Percentiles rank a stretch among this genome's conserved stretches.
These are phyloP conservation scores for Globisporangium paddicum DNA, from an alignment of 352 stramenopile species.

Conservation along the genomic window DNA sequence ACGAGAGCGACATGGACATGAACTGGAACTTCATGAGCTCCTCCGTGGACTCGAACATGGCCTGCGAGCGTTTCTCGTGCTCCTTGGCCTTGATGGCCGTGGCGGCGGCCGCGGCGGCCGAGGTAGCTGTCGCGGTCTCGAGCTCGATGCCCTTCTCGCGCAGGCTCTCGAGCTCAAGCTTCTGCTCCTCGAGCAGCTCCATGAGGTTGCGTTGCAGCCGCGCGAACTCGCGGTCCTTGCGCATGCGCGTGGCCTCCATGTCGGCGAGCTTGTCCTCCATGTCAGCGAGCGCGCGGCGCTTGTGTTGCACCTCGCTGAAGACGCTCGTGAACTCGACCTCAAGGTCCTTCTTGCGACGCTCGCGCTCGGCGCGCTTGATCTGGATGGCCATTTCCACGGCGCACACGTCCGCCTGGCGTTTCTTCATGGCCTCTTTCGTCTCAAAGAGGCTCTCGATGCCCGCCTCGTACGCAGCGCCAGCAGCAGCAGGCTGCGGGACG, in stretches of 20 bases:
- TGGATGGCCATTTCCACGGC: conserved; percentile 92
- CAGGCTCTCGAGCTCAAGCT: conserved; percentile 89
- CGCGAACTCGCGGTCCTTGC: conserved; percentile 92
- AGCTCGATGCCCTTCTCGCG: conserved; percentile 90
- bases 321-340: conserved; percentile 90
- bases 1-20: conserved; percentile 94
- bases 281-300: conserved; percentile 69
- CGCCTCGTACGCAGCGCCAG: conserved; percentile 32
- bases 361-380: conserved; percentile 89
- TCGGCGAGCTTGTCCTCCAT: conserved; percentile 88
- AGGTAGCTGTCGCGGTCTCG: conserved; percentile 89
- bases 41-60: conserved; percentile 92
- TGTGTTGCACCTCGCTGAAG: conserved; percentile 88
- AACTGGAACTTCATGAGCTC: conserved; percentile 97
- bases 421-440: conserved; percentile 32
- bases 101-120: conserved; percentile 84
- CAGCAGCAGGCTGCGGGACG: conserved; percentile 23
- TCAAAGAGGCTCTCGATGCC: conserved; percentile 49
- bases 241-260: conserved; percentile 90
- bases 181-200: conserved; percentile 92
- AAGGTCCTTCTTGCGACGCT: conserved; percentile 90
- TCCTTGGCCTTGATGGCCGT: conserved; percentile 89
- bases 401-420: conserved; percentile 79
- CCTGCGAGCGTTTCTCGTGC: conserved; percentile 85
- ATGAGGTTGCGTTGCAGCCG: conserved; percentile 91